Base-by-base conservation (phyloP, 2,329 filamentous ascomycete species). In the Aspergillus viridinutans region DNA sequence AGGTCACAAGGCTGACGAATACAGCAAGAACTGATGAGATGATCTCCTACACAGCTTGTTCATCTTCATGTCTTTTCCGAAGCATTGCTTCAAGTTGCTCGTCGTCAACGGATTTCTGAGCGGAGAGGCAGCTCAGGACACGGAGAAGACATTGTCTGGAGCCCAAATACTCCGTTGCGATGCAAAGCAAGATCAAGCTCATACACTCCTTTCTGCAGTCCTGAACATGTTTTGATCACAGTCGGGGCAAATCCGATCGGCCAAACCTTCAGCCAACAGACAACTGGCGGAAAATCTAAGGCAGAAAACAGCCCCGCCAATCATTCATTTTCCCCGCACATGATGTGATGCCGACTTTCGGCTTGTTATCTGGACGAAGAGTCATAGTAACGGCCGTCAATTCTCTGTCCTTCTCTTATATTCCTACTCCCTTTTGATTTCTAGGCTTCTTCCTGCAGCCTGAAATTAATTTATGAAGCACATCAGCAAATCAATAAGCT, bases 391-490 rank as follows among this genome's bases (percentile, higher is more conserved):
- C 26, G 5, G 6, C 6, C 12, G 23, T 29, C 38, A 23, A 50
- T 50, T 20, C 35, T 25, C 17, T 43, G 43, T 53, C 42, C 38
- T 42, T 49, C n/a, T 26, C 48, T 40, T 49, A 40, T 49, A 40
- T 28, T 28, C 28, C 23, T 43, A 14, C 29, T 20, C 17, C 20
- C 45, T 2, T 2, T 32, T 52, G n/a, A n/a, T 17, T 43, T 25
- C 23, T 47, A 9, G 23, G 20, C 14, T 38, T 40, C 38, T 35
- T 26, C 25, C 48, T 29, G 8, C 26, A 21, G 20, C 17, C 29
- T 50, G 7, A 35, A 21, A 12, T 20, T 25, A 42, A 61, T 68
- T 61, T 65, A 73, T 73, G 70, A 69, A 64, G 58, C 45, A 56
- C 58, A 26, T 72, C 9, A 55, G 63, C 49, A 62, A 57, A 62